phyloP scores from a whole-genome alignment of 768 basidiomycete species.

The Exsudoporus frostii region DNA sequence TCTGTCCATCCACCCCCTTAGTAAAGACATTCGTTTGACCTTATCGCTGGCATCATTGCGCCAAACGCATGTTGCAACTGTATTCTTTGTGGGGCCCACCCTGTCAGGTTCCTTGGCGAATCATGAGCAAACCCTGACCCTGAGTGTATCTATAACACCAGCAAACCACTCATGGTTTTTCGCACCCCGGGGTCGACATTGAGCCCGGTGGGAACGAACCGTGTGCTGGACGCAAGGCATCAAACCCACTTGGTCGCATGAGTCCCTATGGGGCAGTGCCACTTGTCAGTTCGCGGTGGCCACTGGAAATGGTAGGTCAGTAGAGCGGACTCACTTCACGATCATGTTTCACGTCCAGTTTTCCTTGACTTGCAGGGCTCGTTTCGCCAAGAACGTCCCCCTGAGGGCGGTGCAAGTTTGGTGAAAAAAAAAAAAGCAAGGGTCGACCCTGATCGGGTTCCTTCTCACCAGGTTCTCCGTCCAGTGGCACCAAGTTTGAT shows the following conservation, averaged over 20 bases:
- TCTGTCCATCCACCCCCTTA: not conserved
- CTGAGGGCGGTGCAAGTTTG: not conserved
- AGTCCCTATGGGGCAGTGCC: not conserved
- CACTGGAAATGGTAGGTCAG: not conserved
- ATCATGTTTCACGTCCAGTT: not conserved
- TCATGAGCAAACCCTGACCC: constrained; percentile 16
- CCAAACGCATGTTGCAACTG: not conserved
- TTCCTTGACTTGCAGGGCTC: not conserved
- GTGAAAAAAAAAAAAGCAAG: not conserved
- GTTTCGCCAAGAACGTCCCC: not conserved
- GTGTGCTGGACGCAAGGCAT: constrained; percentile 14
- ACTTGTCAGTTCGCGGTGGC: not conserved
- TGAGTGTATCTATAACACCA: constrained; percentile 9
- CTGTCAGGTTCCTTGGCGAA: not conserved
- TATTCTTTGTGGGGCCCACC: not conserved
- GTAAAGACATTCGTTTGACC: too few relatives aligned
- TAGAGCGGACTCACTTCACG: not conserved
- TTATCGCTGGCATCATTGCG: not conserved
- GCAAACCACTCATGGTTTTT: not conserved
- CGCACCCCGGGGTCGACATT: not conserved
- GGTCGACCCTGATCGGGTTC: not conserved
- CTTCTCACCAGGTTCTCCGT: not conserved
- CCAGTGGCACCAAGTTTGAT: not conserved
- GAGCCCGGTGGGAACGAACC: constrained; percentile 4
- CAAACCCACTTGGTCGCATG: not conserved